Conservation (phyloP, 805 yeast genomes). For the Citeromyces nyonsensis region DNA sequence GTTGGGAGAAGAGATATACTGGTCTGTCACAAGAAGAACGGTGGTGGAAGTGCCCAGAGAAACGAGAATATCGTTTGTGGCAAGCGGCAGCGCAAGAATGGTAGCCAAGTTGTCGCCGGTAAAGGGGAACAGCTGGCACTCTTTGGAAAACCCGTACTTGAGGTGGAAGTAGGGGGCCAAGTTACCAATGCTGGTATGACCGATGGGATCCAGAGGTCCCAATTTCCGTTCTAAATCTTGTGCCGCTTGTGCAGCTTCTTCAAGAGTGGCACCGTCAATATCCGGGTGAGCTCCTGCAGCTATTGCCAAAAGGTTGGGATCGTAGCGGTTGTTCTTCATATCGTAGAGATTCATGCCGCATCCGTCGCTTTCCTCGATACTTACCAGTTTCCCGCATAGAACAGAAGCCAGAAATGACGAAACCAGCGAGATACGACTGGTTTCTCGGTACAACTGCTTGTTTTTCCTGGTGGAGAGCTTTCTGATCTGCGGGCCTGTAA, state of each 20-base stretch:
- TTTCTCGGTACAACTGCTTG: slow-evolving; percentile 34
- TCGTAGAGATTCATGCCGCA: slow-evolving; percentile 91
- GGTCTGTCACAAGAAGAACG: slow-evolving; percentile 63
- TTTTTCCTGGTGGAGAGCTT: slow-evolving; percentile 41
- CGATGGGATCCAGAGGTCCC: slow-evolving; percentile 34
- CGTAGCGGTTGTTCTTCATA: slow-evolving; percentile 37
- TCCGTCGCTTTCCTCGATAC: slow-evolving; percentile 72
- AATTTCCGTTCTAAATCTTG: slow-evolving; percentile 30
- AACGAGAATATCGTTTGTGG: slow-evolving; percentile 60
- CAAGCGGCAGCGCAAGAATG: slow-evolving; percentile 64
- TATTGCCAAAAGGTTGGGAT: slow-evolving; percentile 36
- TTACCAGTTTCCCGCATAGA: slow-evolving; percentile 45
- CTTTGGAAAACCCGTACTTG: slow-evolving; percentile 44
- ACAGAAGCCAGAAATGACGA: slow-evolving; percentile 68
- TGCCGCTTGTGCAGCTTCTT: slow-evolving; percentile 14
- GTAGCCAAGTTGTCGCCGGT: slow-evolving; percentile 93
- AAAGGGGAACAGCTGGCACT: slow-evolving; percentile 55
- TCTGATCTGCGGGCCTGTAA: slow-evolving; percentile 86
- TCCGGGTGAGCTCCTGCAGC: slow-evolving; percentile 34
- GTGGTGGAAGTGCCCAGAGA: slow-evolving; percentile 92
- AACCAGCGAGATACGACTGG: slow-evolving; percentile 55
- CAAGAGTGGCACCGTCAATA: slow-evolving; percentile 19
- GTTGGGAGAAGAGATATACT: slow-evolving; percentile 62
- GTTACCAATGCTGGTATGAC: slow-evolving; percentile 28
- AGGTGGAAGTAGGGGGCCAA: slow-evolving; percentile 45